Evolutionary conservation across 805 yeast species (phyloP), one percentile per base, ranked within the genome.

Genomic region (Kluyveromyces aestuarii): DNA sequence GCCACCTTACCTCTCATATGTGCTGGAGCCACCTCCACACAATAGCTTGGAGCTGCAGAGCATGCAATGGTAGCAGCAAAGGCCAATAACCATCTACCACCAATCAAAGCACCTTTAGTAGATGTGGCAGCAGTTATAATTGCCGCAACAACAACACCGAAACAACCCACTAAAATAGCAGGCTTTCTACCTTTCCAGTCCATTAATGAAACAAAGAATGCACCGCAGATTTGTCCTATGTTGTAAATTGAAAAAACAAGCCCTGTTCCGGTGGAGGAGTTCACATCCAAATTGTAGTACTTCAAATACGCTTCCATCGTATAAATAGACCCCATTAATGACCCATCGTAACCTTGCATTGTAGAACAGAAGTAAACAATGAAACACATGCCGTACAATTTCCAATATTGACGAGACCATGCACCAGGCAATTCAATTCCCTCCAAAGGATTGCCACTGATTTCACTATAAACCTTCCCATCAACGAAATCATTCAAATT

Each of bases 1-100:
- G 54, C 56, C 36, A 48, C 44, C 41, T 48, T 51, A 11, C 49
- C 48, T 44, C 51, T 50, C 18, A 41, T 48, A 7, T 45, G 48
- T 17, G 48, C 27, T 35, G 44, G 43, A 27, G 48, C 45, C 5
- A 45, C 44, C 38, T 45, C 48, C 2, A 30, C 43, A 37, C 41
- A 38, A 16, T 45, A 45, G 6, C 27, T 40, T 40, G 42, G 42
- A 11, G 42, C 42, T 14, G 42, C 42, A 10, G 42, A 8, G n/a
- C 25, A 18, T 2, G 42, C 42, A 10, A 40, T 40, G 16, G 42
- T 40, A 19, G 42, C 42, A 10, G 25, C 19, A 21, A 40, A 40
- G 27, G 42, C 10, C n/a, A 40, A 9, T 9, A 40, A 40, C 42
- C 42, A 40, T 40, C 42, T 40, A 11, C 42, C 42, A 40, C 42